phyloP scores from a whole-genome alignment of 202 grass and related monocot genomes.

The Zoysia matrella region DNA sequence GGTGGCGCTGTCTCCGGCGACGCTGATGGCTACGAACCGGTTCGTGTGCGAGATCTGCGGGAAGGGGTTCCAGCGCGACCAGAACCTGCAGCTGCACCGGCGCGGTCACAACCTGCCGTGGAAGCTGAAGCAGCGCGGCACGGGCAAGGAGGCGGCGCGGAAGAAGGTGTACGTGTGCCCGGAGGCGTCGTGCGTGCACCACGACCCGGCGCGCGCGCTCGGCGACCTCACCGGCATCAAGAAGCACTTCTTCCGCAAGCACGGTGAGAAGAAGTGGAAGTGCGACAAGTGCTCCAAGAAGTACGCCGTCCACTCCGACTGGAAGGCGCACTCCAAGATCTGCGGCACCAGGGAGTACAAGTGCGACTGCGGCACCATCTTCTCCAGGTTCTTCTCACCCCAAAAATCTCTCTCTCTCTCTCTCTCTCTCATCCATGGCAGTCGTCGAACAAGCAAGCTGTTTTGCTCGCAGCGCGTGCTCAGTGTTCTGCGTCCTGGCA shows the following conservation, averaged over 20 bases:
- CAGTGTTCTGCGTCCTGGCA: background rate
- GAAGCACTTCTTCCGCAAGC: slow-evolving; percentile 87
- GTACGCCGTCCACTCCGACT: slow-evolving; percentile 95
- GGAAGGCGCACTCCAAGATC: slow-evolving; percentile 39
- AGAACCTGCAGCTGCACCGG: slow-evolving; percentile 96
- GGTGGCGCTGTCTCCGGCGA: slow-evolving; percentile 71
- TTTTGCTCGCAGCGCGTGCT: background rate
- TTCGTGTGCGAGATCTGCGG: slow-evolving; percentile 96
- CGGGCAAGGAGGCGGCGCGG: slow-evolving; percentile 59
- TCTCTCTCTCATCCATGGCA: background rate
- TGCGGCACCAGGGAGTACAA: slow-evolving; percentile 86
- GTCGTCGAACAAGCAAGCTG: too few species aligned
- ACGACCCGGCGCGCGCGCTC: too few species aligned
- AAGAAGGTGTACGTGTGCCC: slow-evolving; percentile 40
- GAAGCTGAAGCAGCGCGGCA: slow-evolving; percentile 83
- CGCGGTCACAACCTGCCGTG: slow-evolving; percentile 97
- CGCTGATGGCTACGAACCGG: slow-evolving; percentile 91
- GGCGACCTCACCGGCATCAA: too few species aligned
- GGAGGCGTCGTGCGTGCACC: too few species aligned
- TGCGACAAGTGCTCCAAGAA: slow-evolving; percentile 97
- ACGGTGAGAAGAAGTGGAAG: slow-evolving; percentile 99
- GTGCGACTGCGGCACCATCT: slow-evolving; percentile 90
- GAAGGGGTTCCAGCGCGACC: slow-evolving; percentile 90
- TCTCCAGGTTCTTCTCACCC: slow-evolving; percentile 56
- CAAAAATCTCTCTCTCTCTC: background rate